Evolutionary conservation across 2,329 filamentous ascomycete genomes (phyloP).

Genomic region (Sarocladiaceae sp.): DNA sequence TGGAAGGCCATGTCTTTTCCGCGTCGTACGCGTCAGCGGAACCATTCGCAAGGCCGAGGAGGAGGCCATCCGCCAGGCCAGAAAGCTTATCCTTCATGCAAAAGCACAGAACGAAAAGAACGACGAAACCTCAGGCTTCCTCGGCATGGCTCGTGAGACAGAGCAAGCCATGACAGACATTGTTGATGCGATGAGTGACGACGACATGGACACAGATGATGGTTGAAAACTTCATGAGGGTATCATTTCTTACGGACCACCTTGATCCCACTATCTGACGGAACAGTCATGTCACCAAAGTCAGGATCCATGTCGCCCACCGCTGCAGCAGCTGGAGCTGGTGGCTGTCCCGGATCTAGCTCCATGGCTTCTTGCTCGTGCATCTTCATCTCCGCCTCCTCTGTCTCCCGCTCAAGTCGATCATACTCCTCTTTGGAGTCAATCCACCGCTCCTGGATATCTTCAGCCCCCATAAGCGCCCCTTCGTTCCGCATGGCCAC

Average conservation of each 20-base stretch:
- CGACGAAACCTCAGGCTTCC: not conserved
- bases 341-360: conserved; percentile 21
- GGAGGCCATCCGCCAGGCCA: conserved; percentile 75
- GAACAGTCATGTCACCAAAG: conserved; percentile 45
- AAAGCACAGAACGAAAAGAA: conserved; percentile 31
- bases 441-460: conserved; percentile 94
- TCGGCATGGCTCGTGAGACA: not conserved
- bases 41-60: conserved; percentile 91
- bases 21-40: conserved; percentile 80
- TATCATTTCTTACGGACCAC: conserved; percentile 60
- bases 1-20: conserved; percentile 66
- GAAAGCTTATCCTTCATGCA: conserved; percentile 62
- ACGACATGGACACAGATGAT: conserved; percentile 37
- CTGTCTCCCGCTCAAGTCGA: conserved; percentile 65
- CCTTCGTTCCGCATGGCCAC: conserved; percentile 79
- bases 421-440: conserved; percentile 87
- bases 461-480: conserved; percentile 70
- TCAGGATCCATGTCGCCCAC: conserved; percentile 33
- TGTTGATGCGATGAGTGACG: conserved; percentile 33
- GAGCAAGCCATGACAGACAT: conserved; percentile 10
- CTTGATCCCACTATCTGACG: conserved; percentile 61
- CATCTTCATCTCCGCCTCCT: conserved; percentile 65
- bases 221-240: conserved; percentile 28
- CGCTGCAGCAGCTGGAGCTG: conserved; percentile 13
- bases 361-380: conserved; percentile 31